Evolutionary conservation across 140 eudicot genomes (phyloP).

Genomic region (Oenanthe javanica): DNA sequence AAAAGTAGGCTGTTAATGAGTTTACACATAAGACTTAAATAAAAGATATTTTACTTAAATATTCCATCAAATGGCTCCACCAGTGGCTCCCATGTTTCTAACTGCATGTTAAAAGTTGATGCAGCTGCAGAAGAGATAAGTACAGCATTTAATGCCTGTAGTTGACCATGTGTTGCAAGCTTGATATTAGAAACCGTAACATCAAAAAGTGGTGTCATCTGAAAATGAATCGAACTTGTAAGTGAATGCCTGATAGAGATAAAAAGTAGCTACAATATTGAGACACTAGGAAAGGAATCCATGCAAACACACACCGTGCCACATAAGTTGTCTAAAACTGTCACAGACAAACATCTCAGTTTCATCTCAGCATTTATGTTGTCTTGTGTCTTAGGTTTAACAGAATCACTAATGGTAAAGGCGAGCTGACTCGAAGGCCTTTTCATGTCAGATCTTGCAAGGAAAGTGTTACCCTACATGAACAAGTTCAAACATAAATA

Average conservation of each 20-base stretch:
- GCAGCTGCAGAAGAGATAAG: constrained; percentile 83
- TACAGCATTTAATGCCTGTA: constrained; percentile 90
- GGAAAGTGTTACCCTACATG: constrained; percentile 81
- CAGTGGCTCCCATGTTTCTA: constrained; percentile 98
- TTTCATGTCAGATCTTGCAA: constrained; percentile 90
- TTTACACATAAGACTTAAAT: neutral
- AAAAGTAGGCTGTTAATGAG: neutral
- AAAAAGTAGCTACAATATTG: neutral
- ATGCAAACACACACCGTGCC: constrained; percentile 67
- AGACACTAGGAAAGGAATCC: constrained; percentile 2
- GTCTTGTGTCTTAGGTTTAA: constrained; percentile 75
- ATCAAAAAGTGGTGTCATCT: constrained; percentile 97
- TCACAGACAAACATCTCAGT: constrained; percentile 73
- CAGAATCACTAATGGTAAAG: constrained; percentile 73
- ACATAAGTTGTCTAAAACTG: constrained; percentile 77
- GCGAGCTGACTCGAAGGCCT: constrained; percentile 76
- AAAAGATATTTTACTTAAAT: constrained; percentile 55
- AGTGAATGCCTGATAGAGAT: constrained; percentile 3
- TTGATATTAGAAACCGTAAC: constrained; percentile 77
- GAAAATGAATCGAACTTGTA: constrained; percentile 20
- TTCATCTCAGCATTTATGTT: constrained; percentile 92
- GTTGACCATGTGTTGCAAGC: constrained; percentile 93
- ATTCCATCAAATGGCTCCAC: constrained; percentile 98
- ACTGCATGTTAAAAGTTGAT: constrained; percentile 76
- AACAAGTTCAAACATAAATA: constrained; percentile 4